A percentile compares a stretch with the other conserved stretches of the same genome.
Evolutionary conservation across 2,329 filamentous ascomycete genomes (phyloP).

Genomic region (Cryphonectria carpinicola): DNA sequence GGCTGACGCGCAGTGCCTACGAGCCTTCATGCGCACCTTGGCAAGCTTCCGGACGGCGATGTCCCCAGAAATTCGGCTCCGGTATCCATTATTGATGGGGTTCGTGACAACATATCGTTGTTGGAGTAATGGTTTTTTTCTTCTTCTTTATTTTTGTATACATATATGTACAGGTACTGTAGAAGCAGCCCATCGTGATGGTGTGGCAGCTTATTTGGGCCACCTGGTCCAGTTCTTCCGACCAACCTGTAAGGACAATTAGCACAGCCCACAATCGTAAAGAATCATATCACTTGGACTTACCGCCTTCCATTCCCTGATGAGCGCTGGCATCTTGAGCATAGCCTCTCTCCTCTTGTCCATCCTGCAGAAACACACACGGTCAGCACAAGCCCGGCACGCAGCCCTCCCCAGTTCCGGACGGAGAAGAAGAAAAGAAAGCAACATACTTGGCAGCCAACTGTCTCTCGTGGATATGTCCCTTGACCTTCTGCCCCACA

Average conservation of each 20-base stretch:
- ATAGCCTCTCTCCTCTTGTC: slow-evolving; percentile 90
- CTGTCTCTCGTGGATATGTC: slow-evolving; percentile 88
- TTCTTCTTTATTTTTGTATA: slow-evolving; percentile 4
- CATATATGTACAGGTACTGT: slow-evolving; percentile 13
- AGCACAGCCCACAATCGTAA: slow-evolving; percentile 35
- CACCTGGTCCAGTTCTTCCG: slow-evolving; percentile 61
- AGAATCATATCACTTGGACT: slow-evolving; percentile 37
- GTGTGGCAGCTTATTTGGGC: slow-evolving; percentile 51
- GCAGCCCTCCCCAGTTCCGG: not conserved
- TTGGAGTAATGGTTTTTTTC: not conserved
- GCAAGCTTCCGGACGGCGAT: not conserved
- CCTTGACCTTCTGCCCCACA: slow-evolving; percentile 91
- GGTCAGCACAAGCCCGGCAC: slow-evolving; percentile 38
- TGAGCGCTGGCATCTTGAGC: slow-evolving; percentile 90
- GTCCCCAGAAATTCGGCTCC: too few species aligned
- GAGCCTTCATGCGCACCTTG: not conserved
- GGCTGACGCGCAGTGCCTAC: not conserved
- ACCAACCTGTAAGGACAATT: slow-evolving; percentile 51
- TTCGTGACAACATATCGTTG: not conserved
- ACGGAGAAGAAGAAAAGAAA: not conserved
- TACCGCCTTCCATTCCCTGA: slow-evolving; percentile 92
- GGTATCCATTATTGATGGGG: not conserved
- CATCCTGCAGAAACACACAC: slow-evolving; percentile 57
- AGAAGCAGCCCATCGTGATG: not conserved
- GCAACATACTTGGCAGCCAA: slow-evolving; percentile 70